Conservation (phyloP, 495 filamentous ascomycete genomes). For the Staphylotrichum longicolle region DNA sequence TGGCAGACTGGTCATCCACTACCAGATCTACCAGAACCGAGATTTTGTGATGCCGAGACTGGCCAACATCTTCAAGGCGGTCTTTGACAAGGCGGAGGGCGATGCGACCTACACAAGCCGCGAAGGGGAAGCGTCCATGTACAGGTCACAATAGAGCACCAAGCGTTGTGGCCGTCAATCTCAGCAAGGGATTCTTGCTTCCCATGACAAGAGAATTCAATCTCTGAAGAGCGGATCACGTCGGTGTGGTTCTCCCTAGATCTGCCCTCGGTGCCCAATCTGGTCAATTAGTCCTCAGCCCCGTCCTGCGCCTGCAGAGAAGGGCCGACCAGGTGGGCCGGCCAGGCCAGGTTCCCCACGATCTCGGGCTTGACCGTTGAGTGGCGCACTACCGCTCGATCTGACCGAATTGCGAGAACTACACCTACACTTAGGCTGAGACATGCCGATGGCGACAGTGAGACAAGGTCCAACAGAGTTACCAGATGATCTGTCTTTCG, state of each 20-base stretch:
- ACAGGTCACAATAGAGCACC: slow-evolving; percentile 14
- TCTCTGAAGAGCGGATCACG: not conserved
- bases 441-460: not conserved
- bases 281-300: not conserved
- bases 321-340: slow-evolving; percentile 17
- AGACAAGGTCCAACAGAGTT: too few relatives aligned
- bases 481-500: too few relatives aligned
- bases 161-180: too few relatives aligned
- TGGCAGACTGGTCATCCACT: slow-evolving; percentile 61
- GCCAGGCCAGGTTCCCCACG: not conserved
- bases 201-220: too few relatives aligned
- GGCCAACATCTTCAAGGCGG: slow-evolving; percentile 48
- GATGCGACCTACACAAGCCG: not conserved
- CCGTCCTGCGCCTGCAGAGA: not conserved
- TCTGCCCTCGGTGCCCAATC: not conserved
- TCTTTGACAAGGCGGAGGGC: slow-evolving; percentile 26
- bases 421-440: too few relatives aligned
- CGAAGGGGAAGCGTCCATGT: slow-evolving; percentile 28
- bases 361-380: not conserved
- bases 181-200: too few relatives aligned
- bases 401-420: too few relatives aligned
- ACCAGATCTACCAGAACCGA: slow-evolving; percentile 54
- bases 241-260: not conserved
- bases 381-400: not conserved
- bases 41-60: slow-evolving; percentile 51